Evolutionary conservation across 169 alveolate genomes (phyloP).

Genomic region (Eimeria sp.): DNA sequence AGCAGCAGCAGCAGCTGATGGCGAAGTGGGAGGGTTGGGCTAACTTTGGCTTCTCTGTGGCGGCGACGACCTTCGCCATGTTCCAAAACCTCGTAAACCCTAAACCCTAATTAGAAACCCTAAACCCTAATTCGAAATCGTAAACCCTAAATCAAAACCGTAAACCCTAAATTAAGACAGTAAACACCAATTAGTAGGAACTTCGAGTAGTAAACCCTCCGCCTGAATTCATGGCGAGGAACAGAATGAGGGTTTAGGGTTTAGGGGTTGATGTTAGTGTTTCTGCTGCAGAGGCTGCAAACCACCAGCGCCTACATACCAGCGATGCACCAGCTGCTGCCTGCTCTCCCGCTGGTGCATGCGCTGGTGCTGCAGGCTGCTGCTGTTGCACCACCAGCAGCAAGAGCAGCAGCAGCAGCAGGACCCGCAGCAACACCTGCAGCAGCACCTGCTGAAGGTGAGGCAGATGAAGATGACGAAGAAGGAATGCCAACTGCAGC

Average conservation of each 20-base stretch:
- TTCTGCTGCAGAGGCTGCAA: slow-evolving; percentile 27
- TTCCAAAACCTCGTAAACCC: slow-evolving; percentile 35
- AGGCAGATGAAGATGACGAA: slow-evolving; percentile 9
- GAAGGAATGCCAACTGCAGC: slow-evolving; percentile 32
- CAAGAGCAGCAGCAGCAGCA: slow-evolving; percentile 8
- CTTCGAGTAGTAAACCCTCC: too few relatives aligned
- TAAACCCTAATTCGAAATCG: neutral
- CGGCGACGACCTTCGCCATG: slow-evolving; percentile 4
- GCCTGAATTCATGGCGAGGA: too few relatives aligned
- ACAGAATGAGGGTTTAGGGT: neutral
- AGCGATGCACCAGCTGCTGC: slow-evolving; percentile 49
- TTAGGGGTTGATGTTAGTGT: neutral
- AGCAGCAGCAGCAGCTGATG: slow-evolving; percentile 48
- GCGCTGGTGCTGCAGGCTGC: slow-evolving; percentile 26
- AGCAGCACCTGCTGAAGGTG: neutral
- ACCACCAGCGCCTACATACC: slow-evolving; percentile 57
- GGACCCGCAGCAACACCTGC: neutral
- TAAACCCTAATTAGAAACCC: neutral
- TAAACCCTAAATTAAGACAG: neutral
- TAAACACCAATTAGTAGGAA: neutral
- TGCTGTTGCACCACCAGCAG: neutral
- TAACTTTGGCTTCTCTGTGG: neutral
- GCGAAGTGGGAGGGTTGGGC: slow-evolving; percentile 6
- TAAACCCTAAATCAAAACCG: neutral
- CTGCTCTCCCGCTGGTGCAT: slow-evolving; percentile 53